These are phyloP conservation scores for Starmerella stigmatis DNA, from an alignment of 805 yeast species.

Conservation along the genomic window DNA sequence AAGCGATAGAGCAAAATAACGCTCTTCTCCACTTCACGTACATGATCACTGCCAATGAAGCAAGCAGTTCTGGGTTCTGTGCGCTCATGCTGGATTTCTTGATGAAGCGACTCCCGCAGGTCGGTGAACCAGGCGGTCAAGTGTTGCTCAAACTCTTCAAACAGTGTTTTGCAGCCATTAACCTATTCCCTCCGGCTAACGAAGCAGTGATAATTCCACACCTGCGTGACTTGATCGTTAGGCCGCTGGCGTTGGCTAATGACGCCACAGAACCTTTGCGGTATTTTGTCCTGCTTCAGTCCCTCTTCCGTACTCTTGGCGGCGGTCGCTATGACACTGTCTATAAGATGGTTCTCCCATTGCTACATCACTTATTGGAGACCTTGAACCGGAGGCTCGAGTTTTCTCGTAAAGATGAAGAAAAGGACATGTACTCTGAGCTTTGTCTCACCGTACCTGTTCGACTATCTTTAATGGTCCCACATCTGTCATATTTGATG, in stretches of 20 bases:
- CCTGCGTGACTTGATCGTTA: conserved; percentile 67
- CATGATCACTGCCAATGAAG: conserved; percentile 83
- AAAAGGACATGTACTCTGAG: conserved; percentile 89
- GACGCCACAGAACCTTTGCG: conserved; percentile 84
- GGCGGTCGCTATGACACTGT: conserved; percentile 92
- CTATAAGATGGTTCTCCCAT: conserved; percentile 86
- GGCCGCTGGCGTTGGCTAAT: conserved; percentile 68
- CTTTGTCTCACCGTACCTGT: conserved; percentile 94
- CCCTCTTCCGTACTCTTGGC: conserved; percentile 85
- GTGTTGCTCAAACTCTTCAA: conserved; percentile 79
- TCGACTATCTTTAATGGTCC: conserved; percentile 82
- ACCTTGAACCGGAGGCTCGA: conserved; percentile 72
- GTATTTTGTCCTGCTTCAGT: conserved; percentile 77
- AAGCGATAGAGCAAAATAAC: conserved; percentile 69
- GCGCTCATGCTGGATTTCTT: conserved; percentile 72
- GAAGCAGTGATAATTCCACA: conserved; percentile 85
- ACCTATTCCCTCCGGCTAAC: conserved; percentile 71
- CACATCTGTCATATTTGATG: conserved; percentile 79
- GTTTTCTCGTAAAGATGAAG: conserved; percentile 78
- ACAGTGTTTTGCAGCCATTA: conserved; percentile 90
- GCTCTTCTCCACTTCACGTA: conserved; percentile 87
- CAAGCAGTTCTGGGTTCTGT: conserved; percentile 86
- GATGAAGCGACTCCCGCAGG: conserved; percentile 58
- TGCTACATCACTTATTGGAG: conserved; percentile 75
- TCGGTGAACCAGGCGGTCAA: conserved; percentile 69